phyloP scores from a whole-genome alignment of 768 basidiomycete genomes.

The Strobilomyces dryophilus region DNA sequence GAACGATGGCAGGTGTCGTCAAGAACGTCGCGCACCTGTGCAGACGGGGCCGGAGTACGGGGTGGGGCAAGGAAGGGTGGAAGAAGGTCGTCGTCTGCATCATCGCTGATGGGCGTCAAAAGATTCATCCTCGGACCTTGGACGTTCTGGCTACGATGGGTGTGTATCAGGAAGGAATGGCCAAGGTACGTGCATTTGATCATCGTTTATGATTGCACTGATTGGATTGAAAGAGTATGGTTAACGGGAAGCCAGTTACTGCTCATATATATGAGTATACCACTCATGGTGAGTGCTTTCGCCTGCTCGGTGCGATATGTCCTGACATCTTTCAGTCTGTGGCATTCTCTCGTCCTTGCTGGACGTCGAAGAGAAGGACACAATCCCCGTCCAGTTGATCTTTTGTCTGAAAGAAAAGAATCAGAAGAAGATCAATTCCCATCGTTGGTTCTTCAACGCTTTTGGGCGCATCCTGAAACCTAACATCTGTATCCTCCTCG shows the following conservation, averaged over 20 bases:
- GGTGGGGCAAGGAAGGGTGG: conserved; percentile 98
- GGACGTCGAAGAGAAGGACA: conserved; percentile 77
- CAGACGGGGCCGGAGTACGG: conserved; percentile 81
- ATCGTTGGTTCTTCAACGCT: too few species aligned
- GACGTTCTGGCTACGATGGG: conserved; percentile 92
- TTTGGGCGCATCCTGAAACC: too few species aligned
- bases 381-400: conserved; percentile 79
- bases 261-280: conserved; percentile 96
- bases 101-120: conserved; percentile 79
- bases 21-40: conserved; percentile 90
- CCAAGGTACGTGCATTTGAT: conserved; percentile 49
- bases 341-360: conserved; percentile 60
- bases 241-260: conserved; percentile 77
- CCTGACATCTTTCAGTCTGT: conserved; percentile 50
- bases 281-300: conserved; percentile 59
- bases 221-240: conserved; percentile 46
- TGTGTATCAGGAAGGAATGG: conserved; percentile 90
- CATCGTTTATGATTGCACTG: background rate
- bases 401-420: too few species aligned
- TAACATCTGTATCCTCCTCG: too few species aligned
- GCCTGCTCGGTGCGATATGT: background rate
- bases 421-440: too few species aligned
- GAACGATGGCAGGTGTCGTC: conserved; percentile 95
- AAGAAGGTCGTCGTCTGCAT: conserved; percentile 96
- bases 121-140: conserved; percentile 81